Evolutionary conservation across 306 rosid species (phyloP).

Genomic region (Vigna mungo): DNA sequence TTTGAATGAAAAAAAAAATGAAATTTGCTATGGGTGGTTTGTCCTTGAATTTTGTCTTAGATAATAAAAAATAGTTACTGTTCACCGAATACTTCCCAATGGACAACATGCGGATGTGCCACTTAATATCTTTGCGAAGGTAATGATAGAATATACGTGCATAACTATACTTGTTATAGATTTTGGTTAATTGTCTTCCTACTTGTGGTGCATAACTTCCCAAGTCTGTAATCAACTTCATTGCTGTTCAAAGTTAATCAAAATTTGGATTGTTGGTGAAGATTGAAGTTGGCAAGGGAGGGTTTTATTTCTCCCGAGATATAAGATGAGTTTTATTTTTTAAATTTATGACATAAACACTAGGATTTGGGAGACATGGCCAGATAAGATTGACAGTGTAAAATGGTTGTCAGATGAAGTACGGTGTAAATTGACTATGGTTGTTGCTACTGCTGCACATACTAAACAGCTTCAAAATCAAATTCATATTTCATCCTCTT

Average conservation of each 20-base stretch:
- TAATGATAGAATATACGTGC: neutral
- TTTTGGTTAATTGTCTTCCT: conserved; percentile 17
- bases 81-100: neutral
- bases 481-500: no score
- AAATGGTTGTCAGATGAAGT: neutral
- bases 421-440: neutral
- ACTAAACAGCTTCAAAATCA: no score
- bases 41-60: conserved; percentile 5
- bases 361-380: neutral
- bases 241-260: neutral
- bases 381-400: neutral
- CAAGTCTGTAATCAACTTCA: neutral
- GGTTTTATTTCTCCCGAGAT: no score
- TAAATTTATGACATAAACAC: no score
- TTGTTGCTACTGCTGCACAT: no score
- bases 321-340: no score
- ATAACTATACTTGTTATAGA: conserved; percentile 6
- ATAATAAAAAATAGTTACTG: neutral
- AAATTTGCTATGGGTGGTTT: neutral
- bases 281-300: neutral
- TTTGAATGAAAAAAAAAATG: neutral
- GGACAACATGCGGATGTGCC: neutral
- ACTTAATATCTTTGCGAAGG: neutral
- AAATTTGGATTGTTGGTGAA: neutral
- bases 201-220: neutral